These are phyloP conservation scores for Boehmeria nivea DNA, from an alignment of 306 rosid species.

Conservation along the genomic window DNA sequence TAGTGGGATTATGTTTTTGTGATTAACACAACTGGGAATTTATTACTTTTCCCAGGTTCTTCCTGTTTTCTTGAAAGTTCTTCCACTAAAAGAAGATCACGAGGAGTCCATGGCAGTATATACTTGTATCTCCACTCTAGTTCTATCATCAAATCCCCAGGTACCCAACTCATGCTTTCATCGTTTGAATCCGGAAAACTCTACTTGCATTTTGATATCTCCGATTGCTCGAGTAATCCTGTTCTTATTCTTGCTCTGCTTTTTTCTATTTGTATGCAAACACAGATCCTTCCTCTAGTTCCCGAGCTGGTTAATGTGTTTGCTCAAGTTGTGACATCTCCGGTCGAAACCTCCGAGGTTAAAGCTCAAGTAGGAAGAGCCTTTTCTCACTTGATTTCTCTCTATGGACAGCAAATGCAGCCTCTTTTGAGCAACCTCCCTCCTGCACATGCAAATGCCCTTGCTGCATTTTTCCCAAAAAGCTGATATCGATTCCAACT, in stretches of 20 bases:
- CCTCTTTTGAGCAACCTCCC: conserved; percentile 79
- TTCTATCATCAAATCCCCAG: conserved; percentile 83
- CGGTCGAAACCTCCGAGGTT: conserved; percentile 75
- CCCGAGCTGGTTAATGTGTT: conserved; percentile 88
- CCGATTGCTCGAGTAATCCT: too few species aligned
- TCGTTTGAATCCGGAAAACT: background rate
- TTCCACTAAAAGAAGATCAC: conserved; percentile 91
- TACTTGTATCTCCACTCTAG: conserved; percentile 71
- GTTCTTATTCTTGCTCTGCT: too few species aligned
- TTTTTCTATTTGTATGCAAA: too few species aligned
- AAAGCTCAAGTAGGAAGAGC: conserved; percentile 81
- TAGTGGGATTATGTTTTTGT: background rate
- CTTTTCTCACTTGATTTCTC: conserved; percentile 75
- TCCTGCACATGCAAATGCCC: conserved; percentile 77
- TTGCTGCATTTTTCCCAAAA: conserved; percentile 74
- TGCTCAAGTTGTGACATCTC: conserved; percentile 91
- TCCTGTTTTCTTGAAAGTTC: conserved; percentile 81
- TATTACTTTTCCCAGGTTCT: conserved; percentile 62
- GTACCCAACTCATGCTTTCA: conserved; percentile 34
- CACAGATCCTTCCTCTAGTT: conserved; percentile 78
- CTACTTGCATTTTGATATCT: too few species aligned
- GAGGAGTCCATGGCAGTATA: conserved; percentile 95
- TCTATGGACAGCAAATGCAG: conserved; percentile 92
- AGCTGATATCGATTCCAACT: conserved; percentile 28
- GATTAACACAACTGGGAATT: conserved; percentile 8